Evolutionary conservation across 345 rosid genomes (phyloP).

Genomic region (Ceriops tagal): DNA sequence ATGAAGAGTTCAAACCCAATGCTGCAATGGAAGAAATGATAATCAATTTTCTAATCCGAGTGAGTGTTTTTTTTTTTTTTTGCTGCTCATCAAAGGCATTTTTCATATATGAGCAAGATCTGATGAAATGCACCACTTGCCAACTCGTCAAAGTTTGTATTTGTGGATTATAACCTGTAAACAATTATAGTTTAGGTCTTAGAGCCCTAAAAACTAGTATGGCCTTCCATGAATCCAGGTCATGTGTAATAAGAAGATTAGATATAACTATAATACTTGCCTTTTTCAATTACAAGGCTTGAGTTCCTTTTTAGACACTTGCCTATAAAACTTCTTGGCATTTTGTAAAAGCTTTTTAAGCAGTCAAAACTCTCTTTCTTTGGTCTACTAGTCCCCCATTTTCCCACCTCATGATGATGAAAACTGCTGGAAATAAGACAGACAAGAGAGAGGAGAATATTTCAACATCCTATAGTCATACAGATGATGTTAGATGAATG

Average conservation of each 20-base stretch:
- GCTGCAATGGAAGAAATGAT: conserved; percentile 99
- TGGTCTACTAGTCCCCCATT: not conserved
- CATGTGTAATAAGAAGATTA: not conserved
- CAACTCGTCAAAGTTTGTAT: not conserved
- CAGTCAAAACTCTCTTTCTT: too few relatives aligned
- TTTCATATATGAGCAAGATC: conserved; percentile 10
- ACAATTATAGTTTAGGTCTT: not conserved
- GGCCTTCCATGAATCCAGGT: not conserved
- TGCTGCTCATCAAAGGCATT: not conserved
- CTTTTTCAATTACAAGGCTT: not conserved
- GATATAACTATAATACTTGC: not conserved
- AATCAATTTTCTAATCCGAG: conserved; percentile 93
- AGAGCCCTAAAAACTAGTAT: not conserved
- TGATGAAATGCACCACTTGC: conserved; percentile 2
- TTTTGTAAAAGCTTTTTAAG: not conserved
- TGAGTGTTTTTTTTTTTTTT: conserved; percentile 47
- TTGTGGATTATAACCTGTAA: not conserved
- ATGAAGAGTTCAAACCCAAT: conserved; percentile 98
- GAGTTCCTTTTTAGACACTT: not conserved
- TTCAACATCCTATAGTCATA: too few relatives aligned
- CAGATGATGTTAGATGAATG: too few relatives aligned
- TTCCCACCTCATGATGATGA: not conserved
- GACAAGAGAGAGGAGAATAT: too few relatives aligned
- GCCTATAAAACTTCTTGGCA: not conserved
- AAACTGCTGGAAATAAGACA: not conserved